These are phyloP conservation scores for Malus sieversii DNA, from an alignment of 306 rosid genomes.

Conservation along the genomic window DNA sequence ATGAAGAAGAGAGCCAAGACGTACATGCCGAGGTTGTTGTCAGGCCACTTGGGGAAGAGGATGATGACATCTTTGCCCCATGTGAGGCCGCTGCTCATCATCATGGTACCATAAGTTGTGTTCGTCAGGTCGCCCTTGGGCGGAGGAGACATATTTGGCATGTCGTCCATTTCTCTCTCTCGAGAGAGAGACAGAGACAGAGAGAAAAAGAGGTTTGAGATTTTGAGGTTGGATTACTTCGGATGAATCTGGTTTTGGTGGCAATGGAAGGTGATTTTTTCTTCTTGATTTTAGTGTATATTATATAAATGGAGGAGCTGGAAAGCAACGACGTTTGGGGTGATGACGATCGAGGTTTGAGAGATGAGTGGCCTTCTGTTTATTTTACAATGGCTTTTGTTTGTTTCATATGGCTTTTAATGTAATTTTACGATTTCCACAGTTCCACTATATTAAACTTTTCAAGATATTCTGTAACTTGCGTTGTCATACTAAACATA, in stretches of 20 bases:
- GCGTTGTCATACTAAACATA: no score
- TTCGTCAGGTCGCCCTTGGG: slow-evolving; percentile 24
- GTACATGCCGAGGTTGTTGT: slow-evolving; percentile 47
- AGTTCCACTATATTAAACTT: not conserved
- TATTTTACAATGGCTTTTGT: no score
- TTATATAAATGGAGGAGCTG: slow-evolving; percentile 11
- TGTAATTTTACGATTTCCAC: not conserved
- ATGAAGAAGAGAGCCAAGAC: slow-evolving; percentile 49
- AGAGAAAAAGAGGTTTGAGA: not conserved
- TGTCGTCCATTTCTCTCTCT: not conserved
- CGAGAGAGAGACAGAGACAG: not conserved
- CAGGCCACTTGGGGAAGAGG: slow-evolving; percentile 64
- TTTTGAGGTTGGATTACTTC: not conserved
- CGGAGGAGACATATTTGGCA: not conserved
- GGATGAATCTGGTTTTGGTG: not conserved
- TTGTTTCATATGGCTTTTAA: not conserved
- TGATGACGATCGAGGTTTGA: not conserved
- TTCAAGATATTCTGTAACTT: not conserved
- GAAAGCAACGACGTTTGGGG: slow-evolving; percentile 1
- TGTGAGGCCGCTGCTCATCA: slow-evolving; percentile 36
- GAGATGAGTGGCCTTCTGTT: not conserved
- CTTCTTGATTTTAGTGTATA: not conserved
- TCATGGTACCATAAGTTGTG: slow-evolving; percentile 15
- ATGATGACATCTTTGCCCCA: slow-evolving; percentile 54
- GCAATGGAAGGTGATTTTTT: not conserved